Conservation (phyloP, 2,329 filamentous ascomycete species). For the Sphaerulina musiva region DNA sequence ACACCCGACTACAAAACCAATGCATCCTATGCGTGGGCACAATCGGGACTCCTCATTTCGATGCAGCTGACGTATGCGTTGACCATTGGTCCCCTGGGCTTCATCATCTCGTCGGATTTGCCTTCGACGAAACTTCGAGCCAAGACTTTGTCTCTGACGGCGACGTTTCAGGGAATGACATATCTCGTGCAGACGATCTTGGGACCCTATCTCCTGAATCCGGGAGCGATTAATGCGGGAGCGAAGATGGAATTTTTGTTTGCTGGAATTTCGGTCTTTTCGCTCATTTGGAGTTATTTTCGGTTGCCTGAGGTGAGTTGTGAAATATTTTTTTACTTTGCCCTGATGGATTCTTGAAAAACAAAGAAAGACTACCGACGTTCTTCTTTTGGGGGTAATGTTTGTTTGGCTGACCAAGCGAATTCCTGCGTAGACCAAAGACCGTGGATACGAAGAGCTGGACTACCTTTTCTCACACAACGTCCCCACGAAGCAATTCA, state of each 20-base stretch:
- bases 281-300: constrained; percentile 1
- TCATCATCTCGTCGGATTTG: not conserved
- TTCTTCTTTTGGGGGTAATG: not conserved
- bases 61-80: constrained; percentile 1
- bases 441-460: not conserved
- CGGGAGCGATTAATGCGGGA: not conserved
- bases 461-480: constrained; percentile 2
- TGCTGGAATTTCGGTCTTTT: not conserved
- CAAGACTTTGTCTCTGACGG: not conserved
- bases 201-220: constrained; percentile 2
- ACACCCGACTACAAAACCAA: not conserved
- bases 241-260: constrained; percentile 3
- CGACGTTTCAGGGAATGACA: not conserved
- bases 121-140: constrained; percentile 1
- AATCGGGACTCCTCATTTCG: constrained; percentile 4
- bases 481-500: constrained; percentile 4
- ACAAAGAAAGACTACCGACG: too few relatives aligned
- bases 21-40: not conserved
- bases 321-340: too few relatives aligned
- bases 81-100: not conserved
- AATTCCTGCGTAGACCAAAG: not conserved
- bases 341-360: too few relatives aligned
- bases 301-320: not conserved
- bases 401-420: not conserved
- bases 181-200: not conserved